A percentile compares a stretch with the other conserved stretches of the same genome.
Conservation (phyloP, 2,329 filamentous ascomycete genomes). For the Drechmeria coniospora region DNA sequence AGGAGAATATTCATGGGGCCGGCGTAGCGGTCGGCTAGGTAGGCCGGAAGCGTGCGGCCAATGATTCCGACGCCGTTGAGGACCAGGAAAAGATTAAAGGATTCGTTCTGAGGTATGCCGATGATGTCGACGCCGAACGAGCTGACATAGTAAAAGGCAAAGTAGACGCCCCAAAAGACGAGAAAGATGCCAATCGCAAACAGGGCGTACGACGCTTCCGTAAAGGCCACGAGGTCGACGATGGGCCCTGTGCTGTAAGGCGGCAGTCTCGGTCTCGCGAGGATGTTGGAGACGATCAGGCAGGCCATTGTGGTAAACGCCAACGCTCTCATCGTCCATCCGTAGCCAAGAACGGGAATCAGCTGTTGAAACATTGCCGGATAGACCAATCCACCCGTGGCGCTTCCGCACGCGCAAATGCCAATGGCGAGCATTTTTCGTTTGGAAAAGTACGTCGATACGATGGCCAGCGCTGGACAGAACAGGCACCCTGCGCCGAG, state of each 20-base stretch:
- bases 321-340: conserved; percentile 47
- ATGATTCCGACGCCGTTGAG: conserved; percentile 43
- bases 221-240: conserved; percentile 35
- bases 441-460: conserved; percentile 45
- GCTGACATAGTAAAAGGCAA: conserved; percentile 31
- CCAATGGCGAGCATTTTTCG: conserved; percentile 45
- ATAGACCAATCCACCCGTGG: conserved; percentile 48
- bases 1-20: conserved; percentile 42
- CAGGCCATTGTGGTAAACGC: conserved; percentile 41
- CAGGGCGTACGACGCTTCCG: conserved; percentile 26
- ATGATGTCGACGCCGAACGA: conserved; percentile 24
- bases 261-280: conserved; percentile 32
- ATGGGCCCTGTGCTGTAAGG: conserved; percentile 33
- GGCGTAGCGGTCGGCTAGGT: conserved; percentile 35
- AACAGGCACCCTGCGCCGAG: conserved; percentile 40
- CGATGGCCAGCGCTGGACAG: conserved; percentile 34
- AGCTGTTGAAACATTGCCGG: conserved; percentile 41
- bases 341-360: conserved; percentile 43
- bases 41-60: conserved; percentile 37
- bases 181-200: conserved; percentile 21
- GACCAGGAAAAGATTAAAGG: conserved; percentile 42
- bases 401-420: conserved; percentile 42
- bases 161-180: conserved; percentile 32
- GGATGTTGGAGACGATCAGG: conserved; percentile 20
- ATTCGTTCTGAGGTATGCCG: conserved; percentile 29